Conservation (phyloP, 2,329 filamentous ascomycete species). For the Pyricularia sp. region DNA sequence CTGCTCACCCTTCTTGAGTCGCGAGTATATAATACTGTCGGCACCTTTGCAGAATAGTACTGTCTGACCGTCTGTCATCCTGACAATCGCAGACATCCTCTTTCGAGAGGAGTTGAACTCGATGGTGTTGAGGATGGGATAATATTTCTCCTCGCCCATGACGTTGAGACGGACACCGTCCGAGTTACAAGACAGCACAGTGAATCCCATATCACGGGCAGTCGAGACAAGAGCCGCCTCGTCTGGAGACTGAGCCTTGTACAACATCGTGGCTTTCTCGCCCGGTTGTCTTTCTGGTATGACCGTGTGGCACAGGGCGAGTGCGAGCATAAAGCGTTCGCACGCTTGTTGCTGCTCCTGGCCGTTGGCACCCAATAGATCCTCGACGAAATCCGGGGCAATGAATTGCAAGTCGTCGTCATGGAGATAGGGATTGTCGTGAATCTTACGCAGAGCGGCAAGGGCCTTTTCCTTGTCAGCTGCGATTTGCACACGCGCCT, state of each 20-base stretch:
- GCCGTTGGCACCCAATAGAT: conserved; percentile 70
- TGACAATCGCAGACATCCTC: conserved; percentile 93
- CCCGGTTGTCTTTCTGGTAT: conserved; percentile 84
- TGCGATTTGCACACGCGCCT: conserved; percentile 69
- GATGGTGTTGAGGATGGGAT: conserved; percentile 83
- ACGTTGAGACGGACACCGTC: conserved; percentile 82
- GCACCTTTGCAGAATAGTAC: conserved; percentile 95
- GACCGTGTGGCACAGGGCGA: conserved; percentile 95
- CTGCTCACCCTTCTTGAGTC: conserved; percentile 78
- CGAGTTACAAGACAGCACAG: conserved; percentile 69
- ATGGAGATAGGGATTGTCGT: conserved; percentile 84
- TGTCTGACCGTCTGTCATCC: conserved; percentile 86
- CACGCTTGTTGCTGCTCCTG: conserved; percentile 68
- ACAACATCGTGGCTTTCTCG: conserved; percentile 84
- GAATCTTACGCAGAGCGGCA: conserved; percentile 60
- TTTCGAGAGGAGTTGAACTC: conserved; percentile 97
- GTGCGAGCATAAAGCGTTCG: conserved; percentile 84
- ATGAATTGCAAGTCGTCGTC: conserved; percentile 90
- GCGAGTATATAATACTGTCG: conserved; percentile 93
- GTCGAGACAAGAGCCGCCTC: conserved; percentile 92
- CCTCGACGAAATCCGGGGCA: conserved; percentile 78
- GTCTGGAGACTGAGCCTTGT: conserved; percentile 95
- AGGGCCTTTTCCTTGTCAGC: conserved; percentile 67
- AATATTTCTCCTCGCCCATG: conserved; percentile 76
- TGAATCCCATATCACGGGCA: conserved; percentile 91